Conservation (phyloP, 228 moss, liverwort and hornwort genomes). For the Sphagnum magellanicum region DNA sequence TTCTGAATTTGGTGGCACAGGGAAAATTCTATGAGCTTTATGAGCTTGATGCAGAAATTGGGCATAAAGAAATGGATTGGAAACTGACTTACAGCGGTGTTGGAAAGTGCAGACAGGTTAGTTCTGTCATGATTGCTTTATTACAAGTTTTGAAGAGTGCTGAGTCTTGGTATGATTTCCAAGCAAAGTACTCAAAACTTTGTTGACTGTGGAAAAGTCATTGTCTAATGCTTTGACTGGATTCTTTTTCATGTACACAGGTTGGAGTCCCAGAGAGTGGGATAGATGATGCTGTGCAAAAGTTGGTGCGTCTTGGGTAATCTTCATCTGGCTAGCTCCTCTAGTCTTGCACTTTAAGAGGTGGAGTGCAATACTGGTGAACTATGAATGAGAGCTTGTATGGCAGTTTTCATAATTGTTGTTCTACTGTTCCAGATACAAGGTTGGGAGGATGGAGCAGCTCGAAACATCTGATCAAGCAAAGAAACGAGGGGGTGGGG, state of each 20-base stretch:
- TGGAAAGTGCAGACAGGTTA: constrained; percentile 89
- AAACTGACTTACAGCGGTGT: constrained; percentile 90
- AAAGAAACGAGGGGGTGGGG: constrained; percentile 70
- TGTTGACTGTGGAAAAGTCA: not conserved
- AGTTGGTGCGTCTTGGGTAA: constrained; percentile 79
- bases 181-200: not conserved
- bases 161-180: too few relatives aligned
- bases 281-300: constrained; percentile 73
- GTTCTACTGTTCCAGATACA: constrained; percentile 43
- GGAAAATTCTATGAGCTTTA: constrained; percentile 94
- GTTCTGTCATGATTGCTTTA: too few relatives aligned
- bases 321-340: not conserved
- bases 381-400: not conserved
- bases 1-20: constrained; percentile 18
- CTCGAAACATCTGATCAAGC: constrained; percentile 88
- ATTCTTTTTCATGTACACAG: constrained; percentile 17
- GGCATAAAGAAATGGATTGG: constrained; percentile 91
- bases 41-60: constrained; percentile 92
- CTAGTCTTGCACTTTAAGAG: not conserved
- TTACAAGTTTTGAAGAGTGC: too few relatives aligned
- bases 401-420: not conserved
- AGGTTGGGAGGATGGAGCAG: constrained; percentile 90
- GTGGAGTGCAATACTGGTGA: not conserved
- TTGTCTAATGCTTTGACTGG: not conserved
- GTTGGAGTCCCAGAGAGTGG: constrained; percentile 90